phyloP scores from a whole-genome alignment of 1,139 yeast species.

The Pichia kudriavzevii region DNA sequence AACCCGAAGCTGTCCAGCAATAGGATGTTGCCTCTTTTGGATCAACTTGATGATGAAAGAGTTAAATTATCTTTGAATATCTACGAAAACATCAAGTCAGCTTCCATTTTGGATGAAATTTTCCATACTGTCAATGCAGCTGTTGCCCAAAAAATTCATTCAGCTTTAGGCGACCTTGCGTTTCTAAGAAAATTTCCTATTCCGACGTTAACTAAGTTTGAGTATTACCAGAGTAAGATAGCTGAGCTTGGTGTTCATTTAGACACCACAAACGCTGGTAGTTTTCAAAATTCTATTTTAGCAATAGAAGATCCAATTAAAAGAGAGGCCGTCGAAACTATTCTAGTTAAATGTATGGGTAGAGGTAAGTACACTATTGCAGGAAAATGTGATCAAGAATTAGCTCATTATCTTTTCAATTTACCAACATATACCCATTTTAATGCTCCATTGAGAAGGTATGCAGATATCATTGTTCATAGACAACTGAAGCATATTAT shows the following conservation, averaged over 20 bases:
- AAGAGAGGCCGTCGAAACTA: constrained; percentile 72
- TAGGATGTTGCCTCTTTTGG: constrained; percentile 62
- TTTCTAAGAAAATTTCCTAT: constrained; percentile 81
- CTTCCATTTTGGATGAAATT: constrained; percentile 63
- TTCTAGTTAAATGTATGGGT: constrained; percentile 73
- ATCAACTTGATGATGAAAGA: constrained; percentile 80
- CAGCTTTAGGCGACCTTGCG: constrained; percentile 72
- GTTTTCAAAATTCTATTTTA: constrained; percentile 66
- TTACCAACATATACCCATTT: constrained; percentile 87
- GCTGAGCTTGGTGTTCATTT: constrained; percentile 57
- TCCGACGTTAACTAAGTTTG: constrained; percentile 78
- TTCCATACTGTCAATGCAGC: constrained; percentile 77
- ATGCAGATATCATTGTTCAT: constrained; percentile 88
- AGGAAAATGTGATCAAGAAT: constrained; percentile 78
- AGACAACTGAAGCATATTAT: constrained; percentile 76
- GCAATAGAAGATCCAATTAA: constrained; percentile 53
- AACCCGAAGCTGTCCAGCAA: constrained; percentile 41
- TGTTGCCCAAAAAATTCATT: constrained; percentile 73
- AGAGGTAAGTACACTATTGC: constrained; percentile 86
- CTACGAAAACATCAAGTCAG: constrained; percentile 54
- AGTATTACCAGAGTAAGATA: constrained; percentile 67
- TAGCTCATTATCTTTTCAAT: constrained; percentile 73
- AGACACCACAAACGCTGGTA: constrained; percentile 69
- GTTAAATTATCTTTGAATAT: constrained; percentile 66
- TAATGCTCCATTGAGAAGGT: constrained; percentile 86